Evolutionary conservation across 2,329 filamentous ascomycete genomes (phyloP), one percentile per base, ranked within the genome.

Genomic region (Calonectria multiphialidica): DNA sequence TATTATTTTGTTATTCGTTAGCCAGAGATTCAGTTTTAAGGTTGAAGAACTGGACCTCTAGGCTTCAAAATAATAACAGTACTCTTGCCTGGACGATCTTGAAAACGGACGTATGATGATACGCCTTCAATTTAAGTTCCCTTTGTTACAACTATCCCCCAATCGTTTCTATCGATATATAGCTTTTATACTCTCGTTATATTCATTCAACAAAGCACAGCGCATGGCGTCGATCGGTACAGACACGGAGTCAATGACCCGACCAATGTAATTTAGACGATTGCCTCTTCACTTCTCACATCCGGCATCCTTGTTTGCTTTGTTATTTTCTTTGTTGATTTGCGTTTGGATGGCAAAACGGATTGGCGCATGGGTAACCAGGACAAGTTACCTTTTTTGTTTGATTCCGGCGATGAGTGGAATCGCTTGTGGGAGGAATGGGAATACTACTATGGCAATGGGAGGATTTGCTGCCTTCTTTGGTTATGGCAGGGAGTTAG

Each of bases 181-280:
- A 72, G 71, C 55, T 44, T 35, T 40, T 68, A 68, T 71, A 77
- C 78, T 72, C 70, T 79, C 77, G 74, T 57, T 50, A 62, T 72
- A 74, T 62, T 72, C 68, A 70, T 68, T 74, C 71, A 73, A 69
- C 72, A 77, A 74, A 75, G 59, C 77, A 79, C 77, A 79, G 76
- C 74, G 78, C 71, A 67, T 72, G 78, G 78, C 75, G 77, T 79
- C 73, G 69, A 75, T 75, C 57, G 74, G 72, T 72, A 68, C 67
- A 66, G 69, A 59, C 72, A 78, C 71, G 70, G 62, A 59, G 69
- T 62, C 67, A 66, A 64, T 59, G 57, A 59, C 74, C 74, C 74
- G 74, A 37, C 71, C 76, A 78, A 72, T 80, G 76, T 79, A 80
- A 80, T 80, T 75, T 79, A 79, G 78, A 77, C 70, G 71, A 77